Evolutionary conservation across 2,329 filamentous ascomycete species (phyloP).

Genomic region (Fusarium multiceps): DNA sequence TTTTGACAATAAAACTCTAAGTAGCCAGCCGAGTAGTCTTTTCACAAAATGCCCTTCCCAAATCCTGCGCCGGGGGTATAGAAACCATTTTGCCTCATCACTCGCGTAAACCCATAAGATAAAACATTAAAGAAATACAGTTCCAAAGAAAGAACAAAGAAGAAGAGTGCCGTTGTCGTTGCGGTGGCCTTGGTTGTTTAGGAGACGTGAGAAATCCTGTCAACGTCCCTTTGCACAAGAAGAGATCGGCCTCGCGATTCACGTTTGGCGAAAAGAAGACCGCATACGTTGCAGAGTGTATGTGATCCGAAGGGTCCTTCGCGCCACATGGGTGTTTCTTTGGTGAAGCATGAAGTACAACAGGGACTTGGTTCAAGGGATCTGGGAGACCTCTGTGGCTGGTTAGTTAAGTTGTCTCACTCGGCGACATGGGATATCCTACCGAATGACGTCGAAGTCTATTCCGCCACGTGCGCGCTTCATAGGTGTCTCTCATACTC

Average conservation of each 20-base stretch:
- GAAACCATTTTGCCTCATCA: constrained; percentile 27
- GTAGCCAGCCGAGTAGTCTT: constrained; percentile 9
- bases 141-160: background rate
- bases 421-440: background rate
- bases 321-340: constrained; percentile 23
- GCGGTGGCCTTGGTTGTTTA: background rate
- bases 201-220: background rate
- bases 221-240: background rate
- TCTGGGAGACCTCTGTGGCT: constrained; percentile 4
- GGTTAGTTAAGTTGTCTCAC: background rate
- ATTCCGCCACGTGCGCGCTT: constrained; percentile 26
- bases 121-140: background rate
- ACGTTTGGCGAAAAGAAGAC: constrained; percentile 16
- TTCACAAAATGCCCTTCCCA: constrained; percentile 15
- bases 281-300: constrained; percentile 22
- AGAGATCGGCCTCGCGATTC: background rate
- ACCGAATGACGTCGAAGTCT: constrained; percentile 18
- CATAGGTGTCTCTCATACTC: constrained; percentile 13
- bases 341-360: constrained; percentile 24
- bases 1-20: constrained; percentile 15
- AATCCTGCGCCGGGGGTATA: constrained; percentile 28
- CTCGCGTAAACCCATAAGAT: background rate
- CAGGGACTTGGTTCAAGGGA: background rate
- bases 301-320: constrained; percentile 23
- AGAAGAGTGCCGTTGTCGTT: no score